A percentile compares a stretch with the other conserved stretches of the same genome.
Conservation (phyloP, 2,329 filamentous ascomycete species). For the Aspergillus fumigatus region DNA sequence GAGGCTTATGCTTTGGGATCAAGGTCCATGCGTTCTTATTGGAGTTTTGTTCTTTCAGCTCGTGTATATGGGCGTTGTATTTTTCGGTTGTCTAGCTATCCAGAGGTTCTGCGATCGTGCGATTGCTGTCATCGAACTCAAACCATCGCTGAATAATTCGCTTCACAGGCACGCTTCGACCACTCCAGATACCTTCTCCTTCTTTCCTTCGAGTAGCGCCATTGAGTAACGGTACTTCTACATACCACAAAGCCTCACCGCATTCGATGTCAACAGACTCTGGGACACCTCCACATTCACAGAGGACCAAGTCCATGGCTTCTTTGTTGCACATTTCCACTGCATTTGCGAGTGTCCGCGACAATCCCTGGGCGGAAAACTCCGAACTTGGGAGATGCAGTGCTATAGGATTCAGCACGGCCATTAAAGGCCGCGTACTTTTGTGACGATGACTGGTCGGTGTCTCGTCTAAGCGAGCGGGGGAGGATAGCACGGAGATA, state of each 20-base stretch:
- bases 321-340: conserved; percentile 34
- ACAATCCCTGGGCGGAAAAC: conserved; percentile 47
- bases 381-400: conserved; percentile 42
- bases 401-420: conserved; percentile 38
- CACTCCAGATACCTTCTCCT: conserved; percentile 51
- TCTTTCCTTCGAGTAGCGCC: conserved; percentile 48
- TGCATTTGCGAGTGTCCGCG: conserved; percentile 38
- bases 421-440: conserved; percentile 25
- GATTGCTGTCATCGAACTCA: conserved; percentile 43
- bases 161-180: conserved; percentile 54
- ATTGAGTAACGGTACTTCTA: conserved; percentile 59
- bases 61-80: conserved; percentile 6
- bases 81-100: conserved; percentile 1
- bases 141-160: conserved; percentile 65
- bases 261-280: conserved; percentile 25
- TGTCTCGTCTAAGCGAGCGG: background rate
- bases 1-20: conserved; percentile 23
- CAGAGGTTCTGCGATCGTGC: conserved; percentile 1
- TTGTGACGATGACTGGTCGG: background rate
- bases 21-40: conserved; percentile 17
- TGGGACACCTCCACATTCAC: conserved; percentile 36
- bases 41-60: conserved; percentile 8
- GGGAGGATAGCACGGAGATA: conserved; percentile 52
- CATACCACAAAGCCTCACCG: conserved; percentile 40
- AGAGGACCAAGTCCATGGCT: conserved; percentile 33